phyloP scores from a whole-genome alignment of 192 early-diverging fungal species.

The Podila verticillata region DNA sequence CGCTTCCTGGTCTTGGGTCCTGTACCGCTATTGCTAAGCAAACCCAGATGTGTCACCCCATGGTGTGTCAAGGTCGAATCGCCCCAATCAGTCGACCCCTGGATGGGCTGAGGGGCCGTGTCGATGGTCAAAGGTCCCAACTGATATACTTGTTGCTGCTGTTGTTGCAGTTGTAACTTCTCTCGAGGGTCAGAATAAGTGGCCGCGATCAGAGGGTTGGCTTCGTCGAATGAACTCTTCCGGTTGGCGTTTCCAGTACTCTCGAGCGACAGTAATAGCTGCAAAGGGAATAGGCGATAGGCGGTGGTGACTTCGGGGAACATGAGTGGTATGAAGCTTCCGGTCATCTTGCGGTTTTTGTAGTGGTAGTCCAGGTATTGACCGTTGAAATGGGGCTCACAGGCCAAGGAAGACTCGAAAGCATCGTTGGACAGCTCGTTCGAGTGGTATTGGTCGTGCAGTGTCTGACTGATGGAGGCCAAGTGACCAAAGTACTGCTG shows the following conservation, averaged over 20 bases:
- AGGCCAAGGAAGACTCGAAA: conserved; percentile 51
- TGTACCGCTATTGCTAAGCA: neutral
- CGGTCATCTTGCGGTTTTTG: conserved; percentile 46
- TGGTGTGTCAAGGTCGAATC: conserved; percentile 19
- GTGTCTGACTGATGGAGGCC: conserved; percentile 40
- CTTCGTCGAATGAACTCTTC: conserved; percentile 40
- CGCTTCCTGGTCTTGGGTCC: conserved; percentile 21
- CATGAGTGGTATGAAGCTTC: conserved; percentile 46
- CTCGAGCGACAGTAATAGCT: conserved; percentile 24
- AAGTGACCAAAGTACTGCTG: conserved; percentile 54
- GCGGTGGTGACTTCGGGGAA: conserved; percentile 41
- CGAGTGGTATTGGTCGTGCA: conserved; percentile 34
- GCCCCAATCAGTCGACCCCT: neutral
- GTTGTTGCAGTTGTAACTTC: neutral
- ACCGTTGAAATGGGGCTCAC: conserved; percentile 51
- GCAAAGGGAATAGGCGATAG: conserved; percentile 38
- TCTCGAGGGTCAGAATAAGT: neutral
- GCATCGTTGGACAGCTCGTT: conserved; percentile 43
- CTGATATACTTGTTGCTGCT: neutral
- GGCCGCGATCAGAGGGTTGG: neutral
- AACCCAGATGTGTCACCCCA: neutral
- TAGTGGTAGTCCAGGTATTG: conserved; percentile 54
- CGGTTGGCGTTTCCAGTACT: conserved; percentile 26
- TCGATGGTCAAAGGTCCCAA: neutral
- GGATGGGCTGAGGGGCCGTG: neutral